Conservation (phyloP, 441 rosid genomes). For the Metrosideros polymorpha region DNA sequence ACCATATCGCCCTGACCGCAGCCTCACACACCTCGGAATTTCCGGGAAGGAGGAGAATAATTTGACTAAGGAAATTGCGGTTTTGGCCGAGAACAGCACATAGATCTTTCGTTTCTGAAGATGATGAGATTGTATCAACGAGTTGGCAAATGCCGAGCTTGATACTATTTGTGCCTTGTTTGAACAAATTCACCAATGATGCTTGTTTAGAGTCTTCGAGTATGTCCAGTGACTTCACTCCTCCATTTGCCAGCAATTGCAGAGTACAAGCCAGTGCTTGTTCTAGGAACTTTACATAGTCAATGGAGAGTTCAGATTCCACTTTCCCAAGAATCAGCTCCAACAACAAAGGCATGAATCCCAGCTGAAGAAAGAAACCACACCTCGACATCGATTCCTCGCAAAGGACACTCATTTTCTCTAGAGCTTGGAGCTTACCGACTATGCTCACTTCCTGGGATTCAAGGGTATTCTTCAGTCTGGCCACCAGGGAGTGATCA, state of each 20-base stretch:
- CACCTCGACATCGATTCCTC: not conserved
- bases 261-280: constrained; percentile 1
- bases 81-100: not conserved
- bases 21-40: not conserved
- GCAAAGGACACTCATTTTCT: not conserved
- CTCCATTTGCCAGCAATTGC: not conserved
- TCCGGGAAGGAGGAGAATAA: not conserved
- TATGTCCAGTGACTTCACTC: not conserved
- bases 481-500: not conserved
- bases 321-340: not conserved
- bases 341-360: not conserved
- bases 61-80: not conserved
- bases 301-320: not conserved
- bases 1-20: not conserved
- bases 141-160: not conserved
- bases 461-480: not conserved
- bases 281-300: not conserved
- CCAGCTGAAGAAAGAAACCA: not conserved
- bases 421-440: not conserved
- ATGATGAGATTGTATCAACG: not conserved
- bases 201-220: not conserved
- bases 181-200: not conserved
- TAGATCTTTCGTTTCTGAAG: not conserved
- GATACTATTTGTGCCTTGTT: not conserved
- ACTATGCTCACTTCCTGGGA: not conserved